These are phyloP conservation scores for Rhynchospora tenuis DNA, from an alignment of 176 grass and related monocot species.

Conservation along the genomic window DNA sequence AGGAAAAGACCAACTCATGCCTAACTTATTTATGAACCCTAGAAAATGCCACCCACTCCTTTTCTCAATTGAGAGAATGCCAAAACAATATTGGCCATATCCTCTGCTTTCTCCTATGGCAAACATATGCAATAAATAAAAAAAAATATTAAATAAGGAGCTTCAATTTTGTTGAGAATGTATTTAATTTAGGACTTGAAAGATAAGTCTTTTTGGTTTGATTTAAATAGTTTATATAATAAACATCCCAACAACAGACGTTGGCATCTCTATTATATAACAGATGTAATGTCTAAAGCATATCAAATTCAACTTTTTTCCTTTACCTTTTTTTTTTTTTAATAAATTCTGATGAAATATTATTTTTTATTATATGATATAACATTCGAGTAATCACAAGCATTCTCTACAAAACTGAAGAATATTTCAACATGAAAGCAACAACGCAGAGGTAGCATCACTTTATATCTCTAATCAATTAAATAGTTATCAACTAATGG, in stretches of 20 bases:
- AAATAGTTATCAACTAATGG: too few species aligned
- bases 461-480: too few species aligned
- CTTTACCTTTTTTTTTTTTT: too few species aligned
- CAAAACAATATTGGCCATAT: background rate
- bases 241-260: too few species aligned
- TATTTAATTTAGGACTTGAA: background rate
- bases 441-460: too few species aligned
- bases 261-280: too few species aligned
- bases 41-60: slow-evolving; percentile 29
- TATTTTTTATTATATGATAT: background rate
- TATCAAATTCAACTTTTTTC: too few species aligned
- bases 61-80: slow-evolving; percentile 17
- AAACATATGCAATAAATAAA: slow-evolving; percentile 4
- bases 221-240: too few species aligned
- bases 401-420: too few species aligned
- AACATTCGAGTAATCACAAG: background rate
- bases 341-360: background rate
- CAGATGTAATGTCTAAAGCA: too few species aligned
- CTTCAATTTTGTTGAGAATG: background rate
- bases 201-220: too few species aligned
- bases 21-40: slow-evolving; percentile 36
- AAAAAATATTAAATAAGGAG: background rate
- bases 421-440: too few species aligned
- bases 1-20: slow-evolving; percentile 22
- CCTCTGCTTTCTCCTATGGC: background rate